Evolutionary conservation across 2,329 filamentous ascomycete species (phyloP).

Genomic region (Colletotrichum sojae): DNA sequence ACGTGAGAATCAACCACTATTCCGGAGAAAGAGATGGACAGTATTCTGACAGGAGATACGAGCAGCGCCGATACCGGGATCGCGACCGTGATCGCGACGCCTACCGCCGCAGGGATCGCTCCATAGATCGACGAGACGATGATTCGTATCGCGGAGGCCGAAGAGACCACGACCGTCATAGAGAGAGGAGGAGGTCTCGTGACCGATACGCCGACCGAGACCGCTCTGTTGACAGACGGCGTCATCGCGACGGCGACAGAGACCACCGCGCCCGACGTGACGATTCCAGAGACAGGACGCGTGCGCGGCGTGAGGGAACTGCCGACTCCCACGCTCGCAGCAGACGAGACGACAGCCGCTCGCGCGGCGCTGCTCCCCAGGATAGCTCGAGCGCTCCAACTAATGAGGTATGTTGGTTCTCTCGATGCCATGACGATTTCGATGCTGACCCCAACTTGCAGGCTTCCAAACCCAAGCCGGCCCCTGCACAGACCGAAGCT

Average conservation of each 20-base stretch:
- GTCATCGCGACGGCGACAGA: conserved; percentile 73
- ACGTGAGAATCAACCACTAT: conserved; percentile 64
- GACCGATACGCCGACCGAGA: conserved; percentile 72
- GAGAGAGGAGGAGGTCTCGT: conserved; percentile 76
- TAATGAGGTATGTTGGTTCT: conserved; percentile 66
- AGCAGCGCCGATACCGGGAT: conserved; percentile 73
- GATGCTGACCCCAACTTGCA: conserved; percentile 53
- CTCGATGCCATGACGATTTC: not conserved
- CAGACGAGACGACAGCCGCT: conserved; percentile 75
- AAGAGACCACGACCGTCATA: conserved; percentile 64
- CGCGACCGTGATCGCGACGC: conserved; percentile 67
- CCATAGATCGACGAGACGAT: conserved; percentile 77
- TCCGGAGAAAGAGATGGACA: conserved; percentile 43
- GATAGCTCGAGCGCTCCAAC: conserved; percentile 65
- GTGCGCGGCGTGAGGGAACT: conserved; percentile 77
- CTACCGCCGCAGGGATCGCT: conserved; percentile 79
- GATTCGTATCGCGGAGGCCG: conserved; percentile 73
- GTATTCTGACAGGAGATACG: conserved; percentile 56
- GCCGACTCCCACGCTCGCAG: conserved; percentile 77
- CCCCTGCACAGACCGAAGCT: conserved; percentile 72
- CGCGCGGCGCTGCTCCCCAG: conserved; percentile 64
- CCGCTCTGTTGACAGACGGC: conserved; percentile 65
- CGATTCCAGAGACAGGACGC: conserved; percentile 77
- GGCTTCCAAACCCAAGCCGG: conserved; percentile 67
- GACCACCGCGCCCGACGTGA: conserved; percentile 80